Conservation (phyloP, 208 protist species). For the Crithidia sp. region DNA sequence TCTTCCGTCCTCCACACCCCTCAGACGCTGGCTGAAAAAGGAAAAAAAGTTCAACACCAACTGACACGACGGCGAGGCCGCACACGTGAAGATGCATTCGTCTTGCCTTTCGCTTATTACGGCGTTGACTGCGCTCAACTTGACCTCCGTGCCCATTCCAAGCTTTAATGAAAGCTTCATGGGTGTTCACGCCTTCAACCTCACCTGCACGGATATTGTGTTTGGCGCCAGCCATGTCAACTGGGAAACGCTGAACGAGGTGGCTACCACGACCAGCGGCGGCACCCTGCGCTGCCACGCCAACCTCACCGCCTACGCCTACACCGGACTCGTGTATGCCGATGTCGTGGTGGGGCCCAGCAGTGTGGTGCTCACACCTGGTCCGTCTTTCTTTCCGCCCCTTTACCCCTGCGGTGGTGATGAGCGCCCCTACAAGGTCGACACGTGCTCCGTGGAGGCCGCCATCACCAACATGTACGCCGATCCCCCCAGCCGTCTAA, state of each 20-base stretch:
- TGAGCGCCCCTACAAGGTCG: background rate
- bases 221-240: background rate
- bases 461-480: constrained; percentile 1
- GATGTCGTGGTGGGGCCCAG: constrained; percentile 15
- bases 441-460: constrained; percentile 28
- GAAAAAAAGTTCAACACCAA: too few species aligned
- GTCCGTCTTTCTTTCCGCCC: too few species aligned
- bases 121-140: constrained; percentile 33
- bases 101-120: too few species aligned
- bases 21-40: too few species aligned
- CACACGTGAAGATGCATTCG: background rate
- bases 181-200: constrained; percentile 36
- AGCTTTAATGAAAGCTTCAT: constrained; percentile 35
- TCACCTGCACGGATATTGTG: constrained; percentile 36
- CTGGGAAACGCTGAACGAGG: constrained; percentile 2
- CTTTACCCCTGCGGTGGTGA: background rate
- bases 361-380: background rate
- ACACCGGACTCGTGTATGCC: constrained; percentile 13
- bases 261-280: constrained; percentile 13
- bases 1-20: background rate
- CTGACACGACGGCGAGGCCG: too few species aligned
- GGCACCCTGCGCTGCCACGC: constrained; percentile 26
- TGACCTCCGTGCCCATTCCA: constrained; percentile 28
- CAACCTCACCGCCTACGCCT: constrained; percentile 23
- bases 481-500: constrained; percentile 17